Evolutionary conservation across 2,329 filamentous ascomycete genomes (phyloP), one percentile per base, ranked within the genome.

Genomic region (Botrytis elliptica): DNA sequence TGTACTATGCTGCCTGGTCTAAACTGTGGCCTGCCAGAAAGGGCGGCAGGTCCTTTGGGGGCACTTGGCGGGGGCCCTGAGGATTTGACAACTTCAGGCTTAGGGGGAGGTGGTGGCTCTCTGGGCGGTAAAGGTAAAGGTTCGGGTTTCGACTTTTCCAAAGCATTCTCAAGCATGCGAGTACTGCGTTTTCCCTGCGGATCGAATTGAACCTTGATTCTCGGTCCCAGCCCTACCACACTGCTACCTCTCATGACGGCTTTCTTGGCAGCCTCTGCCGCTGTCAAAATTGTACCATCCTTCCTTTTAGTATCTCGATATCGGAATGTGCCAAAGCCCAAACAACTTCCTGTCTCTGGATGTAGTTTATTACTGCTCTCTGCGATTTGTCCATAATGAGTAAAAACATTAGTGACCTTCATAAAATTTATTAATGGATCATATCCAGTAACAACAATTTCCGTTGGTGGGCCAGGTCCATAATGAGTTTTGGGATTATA

Each of bases 391-490:
- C 94, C 94, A 83, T 92, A 97, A 4, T 88, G 89, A 29, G 91
- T 89, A 81, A 97, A 97, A 71, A 93, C 88, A 64, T 91, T 89
- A 29, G 88, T 89, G 69, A 97, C 88, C 79, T 93, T 93, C 72
- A 90, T 88, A 78, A 97, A 93, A 20, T 93, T 89, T 59, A 93
- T 91, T 76, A 98, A 85, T 10, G 95, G 95, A 82, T 98, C 96
- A 81, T 98, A 98, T n/a, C 94, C 94, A n/a, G 91, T 95, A 33
- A 98, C 94, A 6, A 98, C 91, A 67, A 99, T 90, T 81, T 97
- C 94, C 3, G 92, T 94, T 2, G 96, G 93, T 22, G 95, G 95
- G 0, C 94, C 94, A 38, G 94, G 93, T 0, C 95, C 95, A 78
- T 97, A 90, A 3, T 95, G 97, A 7, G 93, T 94, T 78, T 90